Base-by-base conservation (phyloP, 2,329 filamentous ascomycete genomes). In the Penicillium corylophilum region DNA sequence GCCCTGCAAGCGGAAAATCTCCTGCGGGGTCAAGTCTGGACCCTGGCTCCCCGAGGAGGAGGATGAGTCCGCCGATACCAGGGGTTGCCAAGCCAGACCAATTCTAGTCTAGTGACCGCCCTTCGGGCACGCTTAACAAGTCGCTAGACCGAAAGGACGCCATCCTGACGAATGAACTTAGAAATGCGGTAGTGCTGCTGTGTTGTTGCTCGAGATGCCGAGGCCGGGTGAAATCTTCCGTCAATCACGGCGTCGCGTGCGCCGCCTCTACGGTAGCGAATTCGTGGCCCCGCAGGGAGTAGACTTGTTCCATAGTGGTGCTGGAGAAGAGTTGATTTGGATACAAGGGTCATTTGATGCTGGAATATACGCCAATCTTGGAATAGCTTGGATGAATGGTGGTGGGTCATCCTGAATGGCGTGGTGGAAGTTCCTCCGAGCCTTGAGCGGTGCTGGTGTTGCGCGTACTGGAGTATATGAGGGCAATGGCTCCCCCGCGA, bases 1-100 rank as follows among this genome's bases (percentile, higher is more conserved):
- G 16, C 15, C 28, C 61, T 61, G 15, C 45, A 69, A 63, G 48
- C 39, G 65, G 67, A 20, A 70, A 66, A 65, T 60, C 57, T 65
- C 66, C 68, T 64, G 66, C 61, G 67, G 64, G 60, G 64, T 47
- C 38, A 4, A 43, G n/a, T 52, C 49, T 40, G 53, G 55, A 50
- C 50, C 42, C 9, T 39, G 15, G 39, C 16, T 16, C 15, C 28
- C 38, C 33, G 23, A 33, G 43, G 26, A 20, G 7, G 40, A 22
- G 16, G n/a, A 45, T 31, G 35, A 16, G 20, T 35, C 13, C 20
- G 13, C 38, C 29, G 41, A 47, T 35, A 39, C 20, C 29, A 23
- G 22, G 9, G 10, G 26, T 12, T 5, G 35, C 35, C 35, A n/a
- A 24, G 10, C 22, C 4, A 23, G 5, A 7, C n/a, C 22, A 4